Evolutionary conservation across 257 asterid genomes (phyloP).

Genomic region (Henckelia pumila): DNA sequence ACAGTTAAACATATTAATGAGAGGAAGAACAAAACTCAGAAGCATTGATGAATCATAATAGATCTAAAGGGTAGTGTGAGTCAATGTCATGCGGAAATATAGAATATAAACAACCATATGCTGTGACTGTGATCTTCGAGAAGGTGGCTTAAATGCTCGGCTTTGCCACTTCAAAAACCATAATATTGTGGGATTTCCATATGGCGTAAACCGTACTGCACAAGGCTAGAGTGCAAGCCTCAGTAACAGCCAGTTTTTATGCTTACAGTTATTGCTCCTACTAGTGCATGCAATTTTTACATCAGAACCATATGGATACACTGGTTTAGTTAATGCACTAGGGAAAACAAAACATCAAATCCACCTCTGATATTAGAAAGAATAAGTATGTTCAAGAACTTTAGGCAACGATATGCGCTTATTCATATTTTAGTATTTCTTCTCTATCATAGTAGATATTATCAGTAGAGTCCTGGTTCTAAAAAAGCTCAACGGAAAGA

Average conservation of each 20-base stretch:
- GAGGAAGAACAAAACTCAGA: neutral
- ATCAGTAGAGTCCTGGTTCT: neutral
- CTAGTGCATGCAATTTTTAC: no score
- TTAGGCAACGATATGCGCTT: neutral
- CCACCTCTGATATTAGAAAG: neutral
- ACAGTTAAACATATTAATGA: slow-evolving; percentile 15
- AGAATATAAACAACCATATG: no score
- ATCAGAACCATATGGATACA: no score
- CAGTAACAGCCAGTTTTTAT: neutral
- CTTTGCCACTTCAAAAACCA: no score
- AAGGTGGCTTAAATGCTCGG: no score
- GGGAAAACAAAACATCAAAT: neutral
- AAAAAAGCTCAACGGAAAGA: neutral
- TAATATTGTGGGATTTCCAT: no score
- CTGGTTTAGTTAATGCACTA: neutral
- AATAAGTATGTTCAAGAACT: no score
- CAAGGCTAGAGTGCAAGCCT: no score
- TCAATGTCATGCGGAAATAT: no score
- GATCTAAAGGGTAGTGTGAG: neutral
- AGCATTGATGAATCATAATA: neutral
- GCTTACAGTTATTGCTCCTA: neutral
- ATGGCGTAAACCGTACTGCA: no score
- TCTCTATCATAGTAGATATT: slow-evolving; percentile 4
- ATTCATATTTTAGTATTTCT: neutral
- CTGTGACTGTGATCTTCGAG: no score